Percentiles rank a stretch among this genome's conserved stretches.
These are phyloP conservation scores for Stagonosporopsis chrysanthemi DNA, from an alignment of 2,329 filamentous ascomycete species.

Conservation along the genomic window DNA sequence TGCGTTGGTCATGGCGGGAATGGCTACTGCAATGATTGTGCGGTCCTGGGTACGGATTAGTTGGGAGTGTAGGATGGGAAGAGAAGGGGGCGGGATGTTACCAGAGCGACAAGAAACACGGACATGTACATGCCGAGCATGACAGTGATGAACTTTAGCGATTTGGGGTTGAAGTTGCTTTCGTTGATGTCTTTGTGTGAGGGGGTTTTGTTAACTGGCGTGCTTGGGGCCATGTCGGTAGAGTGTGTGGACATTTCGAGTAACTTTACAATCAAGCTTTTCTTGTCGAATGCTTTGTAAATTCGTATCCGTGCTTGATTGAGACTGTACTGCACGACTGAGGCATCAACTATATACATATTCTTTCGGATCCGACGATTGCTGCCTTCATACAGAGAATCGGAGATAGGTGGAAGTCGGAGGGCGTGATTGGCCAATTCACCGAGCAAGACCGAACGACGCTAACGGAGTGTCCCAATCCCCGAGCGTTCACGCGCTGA, in stretches of 20 bases:
- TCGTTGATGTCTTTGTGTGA: constrained; percentile 24
- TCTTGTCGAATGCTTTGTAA: neutral
- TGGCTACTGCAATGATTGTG: constrained; percentile 34
- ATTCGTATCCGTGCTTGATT: neutral
- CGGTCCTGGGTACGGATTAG: constrained; percentile 16
- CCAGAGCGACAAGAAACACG: constrained; percentile 37
- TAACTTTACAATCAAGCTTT: neutral
- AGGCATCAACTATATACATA: neutral
- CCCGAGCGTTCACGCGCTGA: neutral
- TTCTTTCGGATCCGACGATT: constrained; percentile 4
- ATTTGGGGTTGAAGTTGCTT: constrained; percentile 35
- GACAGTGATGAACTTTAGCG: constrained; percentile 32
- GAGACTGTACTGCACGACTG: neutral
- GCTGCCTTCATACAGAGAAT: neutral
- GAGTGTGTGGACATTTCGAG: neutral
- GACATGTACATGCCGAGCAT: constrained; percentile 36
- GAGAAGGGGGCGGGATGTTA: neutral
- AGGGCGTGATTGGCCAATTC: neutral
- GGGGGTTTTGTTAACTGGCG: neutral
- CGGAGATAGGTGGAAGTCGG: neutral
- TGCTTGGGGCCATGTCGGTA: neutral
- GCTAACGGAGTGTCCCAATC: neutral
- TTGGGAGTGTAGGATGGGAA: neutral
- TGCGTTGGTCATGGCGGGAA: constrained; percentile 38
- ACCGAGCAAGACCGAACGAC: constrained; percentile 1